Evolutionary conservation across 1,139 yeast species (phyloP).

Genomic region (Debaryomycetaceae sp.): DNA sequence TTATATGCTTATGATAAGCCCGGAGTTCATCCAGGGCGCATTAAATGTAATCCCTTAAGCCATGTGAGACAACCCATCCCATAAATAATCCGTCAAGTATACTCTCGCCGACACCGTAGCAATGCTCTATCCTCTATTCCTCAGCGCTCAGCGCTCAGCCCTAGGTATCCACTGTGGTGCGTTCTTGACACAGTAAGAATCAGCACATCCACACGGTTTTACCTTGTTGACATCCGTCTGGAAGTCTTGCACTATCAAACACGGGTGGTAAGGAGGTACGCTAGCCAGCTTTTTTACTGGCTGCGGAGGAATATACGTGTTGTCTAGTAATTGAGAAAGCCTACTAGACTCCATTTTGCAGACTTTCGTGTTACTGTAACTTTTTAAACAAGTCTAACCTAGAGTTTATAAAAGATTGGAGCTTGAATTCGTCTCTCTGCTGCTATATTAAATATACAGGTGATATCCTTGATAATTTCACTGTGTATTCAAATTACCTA

Average conservation of each 20-base stretch:
- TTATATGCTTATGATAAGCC: neutral
- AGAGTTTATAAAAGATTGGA: no score
- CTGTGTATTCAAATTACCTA: neutral
- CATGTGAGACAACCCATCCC: no score
- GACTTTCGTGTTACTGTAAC: no score
- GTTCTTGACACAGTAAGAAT: constrained; percentile 39
- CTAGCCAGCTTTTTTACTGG: constrained; percentile 5
- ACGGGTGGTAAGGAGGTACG: constrained; percentile 42
- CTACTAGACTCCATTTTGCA: constrained; percentile 29
- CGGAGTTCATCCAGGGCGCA: neutral
- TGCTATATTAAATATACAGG: no score
- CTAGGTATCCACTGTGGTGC: constrained; percentile 44
- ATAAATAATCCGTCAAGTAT: no score
- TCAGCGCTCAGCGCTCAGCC: constrained; percentile 19
- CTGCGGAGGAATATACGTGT: constrained; percentile 35
- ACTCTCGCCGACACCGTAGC: no score
- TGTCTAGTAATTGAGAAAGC: constrained; percentile 22
- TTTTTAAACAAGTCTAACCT: no score
- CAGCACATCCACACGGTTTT: constrained; percentile 45
- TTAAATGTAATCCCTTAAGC: neutral
- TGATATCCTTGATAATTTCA: neutral
- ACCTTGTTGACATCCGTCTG: constrained; percentile 38
- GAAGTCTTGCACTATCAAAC: constrained; percentile 42
- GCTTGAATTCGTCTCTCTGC: no score
- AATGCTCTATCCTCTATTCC: neutral